A percentile compares a stretch with the other conserved stretches of the same genome.
Conservation (phyloP, 2,329 filamentous ascomycete genomes). For the Verticillium klebahnii region DNA sequence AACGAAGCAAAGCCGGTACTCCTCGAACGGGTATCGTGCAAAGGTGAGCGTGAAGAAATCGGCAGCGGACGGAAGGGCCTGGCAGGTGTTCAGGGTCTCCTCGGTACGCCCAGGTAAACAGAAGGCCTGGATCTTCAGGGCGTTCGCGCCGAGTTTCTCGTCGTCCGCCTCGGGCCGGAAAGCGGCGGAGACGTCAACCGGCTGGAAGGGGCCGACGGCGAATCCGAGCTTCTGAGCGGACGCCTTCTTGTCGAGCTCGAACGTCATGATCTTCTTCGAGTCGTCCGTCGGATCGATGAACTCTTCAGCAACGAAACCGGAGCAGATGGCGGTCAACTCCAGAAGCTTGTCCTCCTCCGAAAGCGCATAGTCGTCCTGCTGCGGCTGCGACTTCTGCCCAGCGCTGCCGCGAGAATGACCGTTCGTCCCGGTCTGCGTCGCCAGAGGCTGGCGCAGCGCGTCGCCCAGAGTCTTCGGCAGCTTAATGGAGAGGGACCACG, state of each 20-base stretch:
- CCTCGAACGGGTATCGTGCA: slow-evolving; percentile 84
- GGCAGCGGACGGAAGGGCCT: slow-evolving; percentile 79
- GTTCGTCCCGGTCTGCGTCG: slow-evolving; percentile 31
- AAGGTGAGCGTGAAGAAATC: slow-evolving; percentile 88
- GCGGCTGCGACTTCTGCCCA: slow-evolving; percentile 31
- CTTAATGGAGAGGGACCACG: slow-evolving; percentile 85
- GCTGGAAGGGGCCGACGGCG: slow-evolving; percentile 90
- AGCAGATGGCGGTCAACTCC: slow-evolving; percentile 87
- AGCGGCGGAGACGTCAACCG: slow-evolving; percentile 78
- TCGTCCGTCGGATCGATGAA: slow-evolving; percentile 70
- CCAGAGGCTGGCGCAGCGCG: slow-evolving; percentile 49
- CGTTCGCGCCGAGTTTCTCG: slow-evolving; percentile 82
- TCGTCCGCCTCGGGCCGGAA: slow-evolving; percentile 89
- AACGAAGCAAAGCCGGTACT: slow-evolving; percentile 90
- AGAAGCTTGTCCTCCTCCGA: slow-evolving; percentile 78
- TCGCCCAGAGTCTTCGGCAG: slow-evolving; percentile 85
- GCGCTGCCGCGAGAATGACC: slow-evolving; percentile 22
- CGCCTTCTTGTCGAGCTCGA: slow-evolving; percentile 69
- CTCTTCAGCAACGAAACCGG: slow-evolving; percentile 84
- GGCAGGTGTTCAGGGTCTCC: slow-evolving; percentile 82
- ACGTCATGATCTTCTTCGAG: slow-evolving; percentile 82
- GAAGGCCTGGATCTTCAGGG: slow-evolving; percentile 85
- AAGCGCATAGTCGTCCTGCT: slow-evolving; percentile 35
- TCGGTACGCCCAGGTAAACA: slow-evolving; percentile 79
- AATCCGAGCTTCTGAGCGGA: slow-evolving; percentile 90